Evolutionary conservation across 2,329 filamentous ascomycete genomes (phyloP), one percentile per base, ranked within the genome.

Genomic region (Colletotrichum higginsianum): DNA sequence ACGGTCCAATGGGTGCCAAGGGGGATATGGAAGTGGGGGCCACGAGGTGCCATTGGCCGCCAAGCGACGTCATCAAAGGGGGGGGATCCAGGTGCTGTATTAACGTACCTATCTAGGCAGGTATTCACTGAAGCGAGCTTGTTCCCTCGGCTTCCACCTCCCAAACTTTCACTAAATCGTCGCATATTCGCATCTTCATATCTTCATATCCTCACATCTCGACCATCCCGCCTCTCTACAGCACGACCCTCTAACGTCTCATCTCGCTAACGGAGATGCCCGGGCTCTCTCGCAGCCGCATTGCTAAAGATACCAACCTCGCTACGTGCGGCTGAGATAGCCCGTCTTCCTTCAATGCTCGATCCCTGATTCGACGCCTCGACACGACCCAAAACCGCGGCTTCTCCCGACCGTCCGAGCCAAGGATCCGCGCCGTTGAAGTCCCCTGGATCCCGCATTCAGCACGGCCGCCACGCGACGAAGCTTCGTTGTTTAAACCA

Each of bases 11-110:
- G 21, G 23, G 23, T 18, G 12, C 16, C 42, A 30, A 61, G 46
- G 38, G 23, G 35, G n/a, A 26, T 26, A 26, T 23, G 16, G 15
- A 13, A 61, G 67, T 61, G 67, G 26, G 67, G 11, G 18, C 13
- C 56, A 30, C 18, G 35, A 38, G 35, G 35, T 46, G 42, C 21
- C 35, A 42, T 40, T 60, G 16, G 7, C 52, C 23, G 53, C 50
- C 57, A 63, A 62, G 63, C 56, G 63, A 71, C 68, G 67, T 67
- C 67, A 61, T 71, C 55, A n/a, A 47, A 64, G 30, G 50, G 61
- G 61, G 61, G 61, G 21, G 23, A 12, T 11, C 9, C 35, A 38
- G 35, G 35, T 38, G 35, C 35, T 38, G 35, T 38, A 12, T 38
- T 38, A 9, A 38, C 30, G 30, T 11, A 35, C 8, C 8, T 35